phyloP scores from a whole-genome alignment of 2,329 filamentous ascomycete genomes.

The Fusarium robinianum region DNA sequence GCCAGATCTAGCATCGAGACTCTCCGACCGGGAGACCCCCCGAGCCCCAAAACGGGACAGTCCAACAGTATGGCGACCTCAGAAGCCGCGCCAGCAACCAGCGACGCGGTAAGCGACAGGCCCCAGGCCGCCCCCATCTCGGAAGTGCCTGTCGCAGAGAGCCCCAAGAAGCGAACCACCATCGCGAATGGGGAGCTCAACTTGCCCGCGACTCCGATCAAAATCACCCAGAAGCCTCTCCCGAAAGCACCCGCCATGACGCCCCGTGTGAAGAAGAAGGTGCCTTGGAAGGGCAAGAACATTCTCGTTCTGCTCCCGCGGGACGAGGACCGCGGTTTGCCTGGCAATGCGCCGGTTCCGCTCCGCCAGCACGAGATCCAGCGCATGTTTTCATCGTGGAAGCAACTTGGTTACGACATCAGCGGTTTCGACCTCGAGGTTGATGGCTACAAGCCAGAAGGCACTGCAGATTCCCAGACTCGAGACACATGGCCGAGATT shows the following conservation, averaged over 20 bases:
- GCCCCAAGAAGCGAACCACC: constrained; percentile 27
- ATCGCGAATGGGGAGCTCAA: constrained; percentile 37
- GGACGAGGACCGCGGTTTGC: constrained; percentile 67
- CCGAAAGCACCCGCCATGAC: constrained; percentile 50
- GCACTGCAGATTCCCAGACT: constrained; percentile 62
- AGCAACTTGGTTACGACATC: constrained; percentile 70
- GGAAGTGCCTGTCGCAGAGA: constrained; percentile 35
- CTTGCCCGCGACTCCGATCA: constrained; percentile 44
- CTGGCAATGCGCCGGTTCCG: constrained; percentile 58
- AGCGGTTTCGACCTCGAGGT: constrained; percentile 68
- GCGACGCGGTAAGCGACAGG: constrained; percentile 36
- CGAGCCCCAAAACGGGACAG: constrained; percentile 36
- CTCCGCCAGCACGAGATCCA: constrained; percentile 60
- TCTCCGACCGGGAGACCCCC: constrained; percentile 46
- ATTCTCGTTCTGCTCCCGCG: constrained; percentile 72
- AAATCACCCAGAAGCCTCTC: constrained; percentile 42
- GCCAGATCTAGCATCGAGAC: constrained; percentile 62
- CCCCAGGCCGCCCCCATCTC: constrained; percentile 35
- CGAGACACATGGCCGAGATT: constrained; percentile 69
- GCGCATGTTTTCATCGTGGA: constrained; percentile 67
- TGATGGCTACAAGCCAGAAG: constrained; percentile 46
- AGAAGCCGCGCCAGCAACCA: constrained; percentile 36
- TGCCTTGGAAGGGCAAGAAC: constrained; percentile 75
- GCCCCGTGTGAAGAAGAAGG: constrained; percentile 69
- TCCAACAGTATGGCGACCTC: constrained; percentile 41